phyloP scores from a whole-genome alignment of 768 basidiomycete genomes.

The Thelephora aurantiotincta region DNA sequence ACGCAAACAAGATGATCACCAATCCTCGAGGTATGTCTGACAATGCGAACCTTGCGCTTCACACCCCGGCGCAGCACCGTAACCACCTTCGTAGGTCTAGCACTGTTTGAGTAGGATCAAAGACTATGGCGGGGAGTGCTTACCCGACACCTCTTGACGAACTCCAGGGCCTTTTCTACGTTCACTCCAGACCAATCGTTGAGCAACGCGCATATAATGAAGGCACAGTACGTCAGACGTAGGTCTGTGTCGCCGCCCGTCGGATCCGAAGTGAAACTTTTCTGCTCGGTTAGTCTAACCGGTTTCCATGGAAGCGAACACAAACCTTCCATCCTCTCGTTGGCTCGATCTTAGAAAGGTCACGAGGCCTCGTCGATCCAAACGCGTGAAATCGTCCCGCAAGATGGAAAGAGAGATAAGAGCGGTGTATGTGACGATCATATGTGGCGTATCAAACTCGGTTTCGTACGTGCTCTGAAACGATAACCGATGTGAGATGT shows the following conservation, averaged over 20 bases:
- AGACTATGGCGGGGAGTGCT: slow-evolving; percentile 10
- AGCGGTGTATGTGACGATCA: slow-evolving; percentile 92
- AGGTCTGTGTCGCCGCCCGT: slow-evolving; percentile 61
- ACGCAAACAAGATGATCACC: neutral
- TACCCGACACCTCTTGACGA: slow-evolving; percentile 64
- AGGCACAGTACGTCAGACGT: slow-evolving; percentile 77
- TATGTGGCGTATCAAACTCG: slow-evolving; percentile 57
- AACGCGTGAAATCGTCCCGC: slow-evolving; percentile 63
- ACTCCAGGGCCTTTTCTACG: slow-evolving; percentile 41
- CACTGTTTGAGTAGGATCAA: slow-evolving; percentile 3
- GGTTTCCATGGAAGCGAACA: neutral
- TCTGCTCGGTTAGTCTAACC: no score
- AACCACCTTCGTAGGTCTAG: slow-evolving; percentile 89
- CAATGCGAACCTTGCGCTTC: slow-evolving; percentile 66
- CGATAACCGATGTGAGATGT: slow-evolving; percentile 1
- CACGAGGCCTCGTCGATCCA: slow-evolving; percentile 59
- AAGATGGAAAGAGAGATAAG: slow-evolving; percentile 73
- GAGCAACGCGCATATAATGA: slow-evolving; percentile 68
- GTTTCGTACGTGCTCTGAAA: slow-evolving; percentile 21
- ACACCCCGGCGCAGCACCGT: slow-evolving; percentile 63
- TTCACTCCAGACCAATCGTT: slow-evolving; percentile 69
- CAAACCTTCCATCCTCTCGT: slow-evolving; percentile 70
- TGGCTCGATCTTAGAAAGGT: slow-evolving; percentile 62
- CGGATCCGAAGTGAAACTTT: slow-evolving; percentile 62
- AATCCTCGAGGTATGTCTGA: no score